Evolutionary conservation across 306 rosid genomes (phyloP), one percentile per base, ranked within the genome.

Genomic region (Inga leiocalycina): DNA sequence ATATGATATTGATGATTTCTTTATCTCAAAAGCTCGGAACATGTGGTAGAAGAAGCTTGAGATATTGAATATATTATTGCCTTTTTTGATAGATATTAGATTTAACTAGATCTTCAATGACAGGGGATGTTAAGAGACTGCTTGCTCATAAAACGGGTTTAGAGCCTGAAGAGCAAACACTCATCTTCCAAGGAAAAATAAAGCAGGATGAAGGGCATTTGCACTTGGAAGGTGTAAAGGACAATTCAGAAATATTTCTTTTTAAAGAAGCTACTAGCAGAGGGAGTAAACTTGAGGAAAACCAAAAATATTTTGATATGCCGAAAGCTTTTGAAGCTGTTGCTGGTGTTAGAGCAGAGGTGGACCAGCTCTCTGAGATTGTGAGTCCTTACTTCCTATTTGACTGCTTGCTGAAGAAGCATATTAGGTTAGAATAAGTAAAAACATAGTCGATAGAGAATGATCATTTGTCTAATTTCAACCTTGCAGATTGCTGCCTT

Each of bases 301-400:
- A 35, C 72, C 83, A 76, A 65, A 83, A 79, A 76, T 89, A 83
- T 19, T 24, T 71, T 65, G 88, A 87, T 78, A 85, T 91, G 79
- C 48, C 84, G 3, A 84, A 89, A 86, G 92, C 93, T 82, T 87
- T 39, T 48, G 86, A 86, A 87, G 93, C 89, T 24, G 82, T 95
- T 82, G 94, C 89, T 79, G 86, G 51, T 46, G 91, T 95, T 66
- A 86, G 85, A 85, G 85, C 88, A 0, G 98, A 93, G 85, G 98
- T 95, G 86, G 94, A 92, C 66, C 82, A 79, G 80, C 95, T 95
- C 43, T 79, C 86, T 7, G 98, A 95, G n/a, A 89, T 91, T 92
- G 98, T 93, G 81, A 89, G 88, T 66, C 68, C 3, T 0, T 66
- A n/a, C 32, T 41, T 76, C 39, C 76, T 5, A 51, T 77, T 24